A percentile compares a stretch with the other conserved stretches of the same genome.
These are phyloP conservation scores for Sugiyamaella valdiviana DNA, from an alignment of 805 yeast species.

Conservation along the genomic window DNA sequence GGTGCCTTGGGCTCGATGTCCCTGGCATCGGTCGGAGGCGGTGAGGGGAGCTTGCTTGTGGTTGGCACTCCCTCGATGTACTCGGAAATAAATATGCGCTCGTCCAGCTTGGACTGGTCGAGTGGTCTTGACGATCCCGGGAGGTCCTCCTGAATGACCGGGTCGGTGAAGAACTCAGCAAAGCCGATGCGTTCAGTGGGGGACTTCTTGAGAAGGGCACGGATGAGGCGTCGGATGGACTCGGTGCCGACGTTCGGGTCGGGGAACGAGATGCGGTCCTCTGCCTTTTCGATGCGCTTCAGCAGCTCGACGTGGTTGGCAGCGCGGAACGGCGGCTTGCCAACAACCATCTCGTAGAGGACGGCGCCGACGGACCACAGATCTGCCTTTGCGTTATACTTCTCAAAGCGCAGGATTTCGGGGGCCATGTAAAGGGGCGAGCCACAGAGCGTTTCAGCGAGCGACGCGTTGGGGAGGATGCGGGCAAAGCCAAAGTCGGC, in stretches of 20 bases:
- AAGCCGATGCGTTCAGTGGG: conserved; percentile 87
- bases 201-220: conserved; percentile 69
- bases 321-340: conserved; percentile 95
- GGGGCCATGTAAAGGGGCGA: conserved; percentile 99
- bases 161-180: conserved; percentile 76
- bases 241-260: conserved; percentile 53
- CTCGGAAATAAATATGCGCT: conserved; percentile 78
- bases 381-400: conserved; percentile 95
- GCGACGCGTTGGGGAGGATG: conserved; percentile 82
- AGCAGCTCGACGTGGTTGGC: conserved; percentile 85
- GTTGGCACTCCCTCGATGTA: conserved; percentile 38
- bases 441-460: conserved; percentile 97
- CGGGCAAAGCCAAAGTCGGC: conserved; percentile 99
- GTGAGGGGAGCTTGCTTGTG: background rate
- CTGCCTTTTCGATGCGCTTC: conserved; percentile 75
- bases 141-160: conserved; percentile 38
- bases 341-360: conserved; percentile 88
- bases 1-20: background rate
- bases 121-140: conserved; percentile 37
- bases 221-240: conserved; percentile 62
- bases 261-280: conserved; percentile 76
- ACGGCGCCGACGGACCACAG: conserved; percentile 98
- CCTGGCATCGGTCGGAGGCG: conserved; percentile 2
- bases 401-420: conserved; percentile 87
- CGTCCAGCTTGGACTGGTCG: conserved; percentile 62